Evolutionary conservation across 805 yeast species (phyloP).

Genomic region (Kregervanrija fluxuum): DNA sequence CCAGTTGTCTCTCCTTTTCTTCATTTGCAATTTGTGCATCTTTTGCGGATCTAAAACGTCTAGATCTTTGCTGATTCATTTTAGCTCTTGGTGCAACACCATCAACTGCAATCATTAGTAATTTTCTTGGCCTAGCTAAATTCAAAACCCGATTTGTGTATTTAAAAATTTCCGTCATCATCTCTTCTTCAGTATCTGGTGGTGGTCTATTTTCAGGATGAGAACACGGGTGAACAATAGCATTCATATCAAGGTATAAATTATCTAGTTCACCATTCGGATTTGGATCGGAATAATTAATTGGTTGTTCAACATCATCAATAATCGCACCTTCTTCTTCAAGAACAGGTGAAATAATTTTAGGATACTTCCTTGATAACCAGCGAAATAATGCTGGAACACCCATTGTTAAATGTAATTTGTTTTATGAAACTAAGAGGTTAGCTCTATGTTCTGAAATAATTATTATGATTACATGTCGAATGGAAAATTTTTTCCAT

Average conservation of each 20-base stretch:
- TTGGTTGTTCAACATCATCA: conserved; percentile 58
- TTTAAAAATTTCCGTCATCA: conserved; percentile 88
- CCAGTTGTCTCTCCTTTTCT: conserved; percentile 55
- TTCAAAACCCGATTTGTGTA: conserved; percentile 87
- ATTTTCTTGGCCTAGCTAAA: conserved; percentile 93
- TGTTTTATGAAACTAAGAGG: neutral
- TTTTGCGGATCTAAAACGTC: conserved; percentile 86
- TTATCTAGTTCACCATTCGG: conserved; percentile 96
- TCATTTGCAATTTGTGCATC: conserved; percentile 79
- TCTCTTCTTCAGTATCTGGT: conserved; percentile 94
- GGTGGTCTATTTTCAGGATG: conserved; percentile 97
- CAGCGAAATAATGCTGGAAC: conserved; percentile 98
- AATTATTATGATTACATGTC: neutral
- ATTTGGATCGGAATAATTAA: conserved; percentile 66
- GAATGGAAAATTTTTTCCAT: neutral
- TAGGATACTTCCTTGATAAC: conserved; percentile 89
- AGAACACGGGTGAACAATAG: conserved; percentile 98
- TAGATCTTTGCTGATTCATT: conserved; percentile 93
- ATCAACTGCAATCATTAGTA: conserved; percentile 92
- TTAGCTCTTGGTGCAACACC: conserved; percentile 99
- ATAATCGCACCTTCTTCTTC: conserved; percentile 59
- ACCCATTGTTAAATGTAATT: conserved; percentile 48
- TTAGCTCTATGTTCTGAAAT: too few species aligned
- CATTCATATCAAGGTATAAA: conserved; percentile 94
- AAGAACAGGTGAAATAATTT: conserved; percentile 82